Conservation (phyloP, 495 filamentous ascomycete species). For the Neurospora sp. region DNA sequence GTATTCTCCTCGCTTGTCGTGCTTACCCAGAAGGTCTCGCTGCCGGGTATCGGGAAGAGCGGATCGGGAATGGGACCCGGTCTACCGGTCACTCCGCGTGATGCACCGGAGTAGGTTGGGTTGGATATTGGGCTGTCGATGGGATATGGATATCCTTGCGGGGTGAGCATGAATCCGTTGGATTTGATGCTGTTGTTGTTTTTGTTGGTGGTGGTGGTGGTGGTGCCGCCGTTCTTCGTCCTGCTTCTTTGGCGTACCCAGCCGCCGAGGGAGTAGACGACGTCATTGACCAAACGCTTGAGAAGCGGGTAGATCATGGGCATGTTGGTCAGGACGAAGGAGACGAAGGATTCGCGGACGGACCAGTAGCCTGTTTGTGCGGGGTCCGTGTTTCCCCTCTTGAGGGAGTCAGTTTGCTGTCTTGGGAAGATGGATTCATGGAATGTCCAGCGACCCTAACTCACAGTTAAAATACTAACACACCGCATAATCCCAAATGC, state of each 20-base stretch:
- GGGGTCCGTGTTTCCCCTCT: conserved; percentile 35
- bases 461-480: conserved; percentile 45
- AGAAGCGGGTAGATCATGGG: conserved; percentile 51
- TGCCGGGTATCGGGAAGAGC: neutral
- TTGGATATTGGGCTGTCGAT: neutral
- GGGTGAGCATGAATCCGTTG: neutral
- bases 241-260: neutral
- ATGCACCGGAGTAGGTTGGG: neutral
- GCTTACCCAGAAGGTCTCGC: neutral
- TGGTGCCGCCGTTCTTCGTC: neutral
- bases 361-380: conserved; percentile 51
- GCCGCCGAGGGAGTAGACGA: conserved; percentile 5
- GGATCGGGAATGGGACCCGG: neutral
- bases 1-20: neutral
- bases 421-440: neutral
- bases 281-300: conserved; percentile 1
- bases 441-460: neutral
- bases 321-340: conserved; percentile 47
- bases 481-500: conserved; percentile 50
- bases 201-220: neutral
- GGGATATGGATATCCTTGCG: neutral
- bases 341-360: conserved; percentile 53
- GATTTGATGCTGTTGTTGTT: neutral
- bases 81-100: neutral
- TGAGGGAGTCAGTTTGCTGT: neutral